These are phyloP conservation scores for Fusarium transvaalense DNA, from an alignment of 2,329 filamentous ascomycete genomes.

Conservation along the genomic window DNA sequence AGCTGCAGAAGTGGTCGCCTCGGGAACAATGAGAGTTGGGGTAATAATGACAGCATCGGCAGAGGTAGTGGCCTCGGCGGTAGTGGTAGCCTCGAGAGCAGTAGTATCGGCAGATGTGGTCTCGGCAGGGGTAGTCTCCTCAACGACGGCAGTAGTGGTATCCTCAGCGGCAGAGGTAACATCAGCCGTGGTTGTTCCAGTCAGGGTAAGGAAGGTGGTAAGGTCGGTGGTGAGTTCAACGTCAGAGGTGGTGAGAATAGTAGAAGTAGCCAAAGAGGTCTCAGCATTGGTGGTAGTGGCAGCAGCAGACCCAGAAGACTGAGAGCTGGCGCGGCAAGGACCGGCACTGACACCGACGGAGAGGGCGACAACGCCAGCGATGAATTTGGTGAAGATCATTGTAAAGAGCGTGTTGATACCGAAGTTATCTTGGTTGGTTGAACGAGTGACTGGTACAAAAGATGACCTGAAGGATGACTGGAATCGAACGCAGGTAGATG, in stretches of 20 bases:
- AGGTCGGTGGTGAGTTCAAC: background rate
- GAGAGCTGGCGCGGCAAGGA: background rate
- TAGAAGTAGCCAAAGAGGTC: background rate
- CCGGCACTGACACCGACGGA: background rate
- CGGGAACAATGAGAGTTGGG: background rate
- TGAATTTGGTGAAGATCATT: background rate
- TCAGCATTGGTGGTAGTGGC: background rate
- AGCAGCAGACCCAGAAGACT: background rate
- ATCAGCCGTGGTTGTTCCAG: background rate
- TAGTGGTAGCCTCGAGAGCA: background rate
- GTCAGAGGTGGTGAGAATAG: background rate
- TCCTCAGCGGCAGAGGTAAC: background rate
- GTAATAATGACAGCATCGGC: background rate
- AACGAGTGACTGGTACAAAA: background rate
- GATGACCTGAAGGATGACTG: background rate
- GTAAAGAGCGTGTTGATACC: background rate
- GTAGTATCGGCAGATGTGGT: background rate
- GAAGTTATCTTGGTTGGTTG: background rate
- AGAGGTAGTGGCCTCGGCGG: background rate
- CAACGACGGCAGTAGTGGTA: background rate
- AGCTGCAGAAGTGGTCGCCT: background rate
- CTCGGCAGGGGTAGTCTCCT: background rate
- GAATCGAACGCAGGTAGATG: too few relatives aligned
- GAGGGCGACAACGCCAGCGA: background rate
- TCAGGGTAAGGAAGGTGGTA: background rate